Evolutionary conservation across 108 stramenopile species (phyloP).

Genomic region (Cyclotella choctawhatcheeana): DNA sequence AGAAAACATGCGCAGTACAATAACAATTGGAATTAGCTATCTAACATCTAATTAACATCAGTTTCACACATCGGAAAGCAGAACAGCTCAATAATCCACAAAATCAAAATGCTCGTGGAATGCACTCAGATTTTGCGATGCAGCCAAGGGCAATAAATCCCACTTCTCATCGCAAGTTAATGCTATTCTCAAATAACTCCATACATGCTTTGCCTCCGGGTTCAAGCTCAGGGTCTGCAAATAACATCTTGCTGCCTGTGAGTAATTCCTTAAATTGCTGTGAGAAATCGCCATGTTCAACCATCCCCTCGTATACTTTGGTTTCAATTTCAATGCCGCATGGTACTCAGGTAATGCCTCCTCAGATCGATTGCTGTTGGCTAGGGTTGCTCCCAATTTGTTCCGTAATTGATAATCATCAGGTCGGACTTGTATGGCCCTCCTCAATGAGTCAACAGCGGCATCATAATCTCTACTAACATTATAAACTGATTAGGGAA

Average conservation of each 20-base stretch:
- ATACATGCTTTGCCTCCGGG: slow-evolving; percentile 90
- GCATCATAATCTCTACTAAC: slow-evolving; percentile 89
- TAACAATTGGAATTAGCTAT: too few relatives aligned
- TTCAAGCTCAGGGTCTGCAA: slow-evolving; percentile 91
- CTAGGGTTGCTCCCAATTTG: slow-evolving; percentile 95
- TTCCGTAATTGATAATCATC: slow-evolving; percentile 91
- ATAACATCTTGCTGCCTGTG: slow-evolving; percentile 92
- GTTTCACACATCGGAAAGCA: too few relatives aligned
- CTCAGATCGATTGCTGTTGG: slow-evolving; percentile 89
- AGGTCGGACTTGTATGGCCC: slow-evolving; percentile 72
- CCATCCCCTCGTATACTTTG: slow-evolving; percentile 95
- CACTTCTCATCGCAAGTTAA: slow-evolving; percentile 90
- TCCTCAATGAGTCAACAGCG: slow-evolving; percentile 79
- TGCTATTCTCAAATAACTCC: slow-evolving; percentile 95
- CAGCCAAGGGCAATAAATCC: slow-evolving; percentile 88
- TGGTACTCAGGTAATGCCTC: slow-evolving; percentile 87
- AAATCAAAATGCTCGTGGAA: slow-evolving; percentile 87
- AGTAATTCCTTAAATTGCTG: slow-evolving; percentile 84
- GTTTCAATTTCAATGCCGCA: slow-evolving; percentile 84
- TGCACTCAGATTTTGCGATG: slow-evolving; percentile 71
- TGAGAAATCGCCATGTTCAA: slow-evolving; percentile 97
- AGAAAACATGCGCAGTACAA: too few relatives aligned
- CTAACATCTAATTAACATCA: too few relatives aligned
- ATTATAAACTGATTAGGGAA: too few relatives aligned
- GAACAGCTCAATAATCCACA: slow-evolving; percentile 60